phyloP scores from a whole-genome alignment of 176 grass and related monocot genomes.

The Ampelocalamus luodianensis region DNA sequence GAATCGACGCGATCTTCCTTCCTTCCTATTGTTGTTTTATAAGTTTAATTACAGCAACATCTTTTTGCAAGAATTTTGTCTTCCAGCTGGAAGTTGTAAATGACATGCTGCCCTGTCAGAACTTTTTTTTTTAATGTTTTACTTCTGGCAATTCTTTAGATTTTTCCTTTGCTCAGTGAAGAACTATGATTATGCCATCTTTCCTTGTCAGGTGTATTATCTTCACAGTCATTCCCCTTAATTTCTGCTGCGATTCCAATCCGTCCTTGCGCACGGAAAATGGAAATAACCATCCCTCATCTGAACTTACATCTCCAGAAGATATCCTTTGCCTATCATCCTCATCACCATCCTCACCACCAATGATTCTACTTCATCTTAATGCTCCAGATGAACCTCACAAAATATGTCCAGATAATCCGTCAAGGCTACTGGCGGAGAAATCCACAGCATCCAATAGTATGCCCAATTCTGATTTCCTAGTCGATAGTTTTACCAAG shows the following conservation, averaged over 20 bases:
- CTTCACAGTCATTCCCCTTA: constrained; percentile 19
- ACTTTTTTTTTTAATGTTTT: background rate
- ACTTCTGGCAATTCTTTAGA: constrained; percentile 7
- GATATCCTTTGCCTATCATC: constrained; percentile 26
- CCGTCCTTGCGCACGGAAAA: background rate
- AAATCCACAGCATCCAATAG: constrained; percentile 38
- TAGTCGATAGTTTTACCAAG: constrained; percentile 51
- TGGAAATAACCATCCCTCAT: constrained; percentile 26
- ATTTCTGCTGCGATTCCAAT: constrained; percentile 16
- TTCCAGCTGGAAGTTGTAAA: background rate
- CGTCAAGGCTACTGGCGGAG: constrained; percentile 40
- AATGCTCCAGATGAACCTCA: constrained; percentile 36
- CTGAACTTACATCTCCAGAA: constrained; percentile 35
- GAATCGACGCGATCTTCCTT: background rate
- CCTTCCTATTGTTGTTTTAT: constrained; percentile 1
- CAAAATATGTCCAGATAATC: constrained; percentile 41
- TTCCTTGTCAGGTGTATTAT: constrained; percentile 15
- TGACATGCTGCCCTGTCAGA: background rate
- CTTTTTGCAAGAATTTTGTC: constrained; percentile 5
- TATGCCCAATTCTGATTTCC: constrained; percentile 59
- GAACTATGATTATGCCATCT: background rate
- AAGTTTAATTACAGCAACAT: constrained; percentile 14
- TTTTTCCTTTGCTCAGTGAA: background rate
- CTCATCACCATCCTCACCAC: background rate
- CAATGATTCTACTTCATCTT: constrained; percentile 11